Evolutionary conservation across 2,329 filamentous ascomycete genomes (phyloP).

Genomic region (Epichloe brachyelytri): DNA sequence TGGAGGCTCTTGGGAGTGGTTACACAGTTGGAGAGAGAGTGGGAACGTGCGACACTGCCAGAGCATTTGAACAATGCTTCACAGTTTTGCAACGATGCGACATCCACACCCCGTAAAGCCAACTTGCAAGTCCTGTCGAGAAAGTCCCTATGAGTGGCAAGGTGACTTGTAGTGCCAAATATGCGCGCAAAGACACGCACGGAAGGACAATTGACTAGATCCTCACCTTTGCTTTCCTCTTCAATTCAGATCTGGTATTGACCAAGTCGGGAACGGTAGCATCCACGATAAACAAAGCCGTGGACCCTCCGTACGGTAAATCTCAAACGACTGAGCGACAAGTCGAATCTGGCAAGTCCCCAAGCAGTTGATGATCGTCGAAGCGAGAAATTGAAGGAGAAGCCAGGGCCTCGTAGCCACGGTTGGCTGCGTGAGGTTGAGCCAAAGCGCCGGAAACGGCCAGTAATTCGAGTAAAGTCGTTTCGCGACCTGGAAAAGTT

Average conservation of each 20-base stretch:
- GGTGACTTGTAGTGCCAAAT: neutral
- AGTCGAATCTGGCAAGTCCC: neutral
- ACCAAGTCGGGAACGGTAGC: conserved; percentile 12
- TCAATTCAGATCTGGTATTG: neutral
- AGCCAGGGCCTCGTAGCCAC: neutral
- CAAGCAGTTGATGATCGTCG: conserved; percentile 2
- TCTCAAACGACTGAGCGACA: neutral
- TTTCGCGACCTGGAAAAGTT: conserved; percentile 3
- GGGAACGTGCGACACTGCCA: neutral
- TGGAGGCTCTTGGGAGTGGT: neutral
- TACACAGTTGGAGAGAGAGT: neutral
- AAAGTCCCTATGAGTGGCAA: neutral
- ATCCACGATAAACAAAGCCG: conserved; percentile 11
- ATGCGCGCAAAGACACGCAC: neutral
- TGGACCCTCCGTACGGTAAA: conserved; percentile 14
- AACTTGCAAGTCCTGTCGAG: neutral
- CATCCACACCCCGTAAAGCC: neutral
- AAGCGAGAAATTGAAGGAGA: conserved; percentile 7
- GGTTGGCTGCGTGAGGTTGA: conserved; percentile 1
- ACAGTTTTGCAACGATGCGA: neutral
- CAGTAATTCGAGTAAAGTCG: neutral
- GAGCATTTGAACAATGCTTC: neutral
- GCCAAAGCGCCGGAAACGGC: conserved; percentile 7
- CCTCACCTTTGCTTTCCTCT: neutral
- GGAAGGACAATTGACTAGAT: neutral